Base-by-base conservation (phyloP, 2,329 filamentous ascomycete species). In the Penicillium fuscoglaucum region DNA sequence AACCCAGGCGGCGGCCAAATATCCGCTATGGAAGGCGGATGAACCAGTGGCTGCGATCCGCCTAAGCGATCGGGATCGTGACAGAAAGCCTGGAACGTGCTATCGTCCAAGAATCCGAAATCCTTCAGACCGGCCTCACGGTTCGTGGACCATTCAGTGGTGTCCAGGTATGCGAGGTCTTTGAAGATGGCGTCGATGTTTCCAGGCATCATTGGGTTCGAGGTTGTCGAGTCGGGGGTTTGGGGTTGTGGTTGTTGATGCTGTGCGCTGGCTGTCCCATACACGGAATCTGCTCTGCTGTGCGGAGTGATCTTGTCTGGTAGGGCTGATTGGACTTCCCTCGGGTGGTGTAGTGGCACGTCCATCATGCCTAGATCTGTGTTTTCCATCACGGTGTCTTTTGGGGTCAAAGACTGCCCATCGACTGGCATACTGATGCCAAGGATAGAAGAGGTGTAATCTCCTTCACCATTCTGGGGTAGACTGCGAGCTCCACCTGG, bases 181-280 rank as follows among this genome's bases (percentile, higher is more conserved):
- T 78, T 74, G 62, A 79, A 79, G 31, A 79, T 76, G 8, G 76
- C 74, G 55, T 80, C 77, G 17, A 79, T 66, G 35, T 78, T 60
- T 7, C 57, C 57, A 9, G 61, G 44, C 44, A 66, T 63, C 59
- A 66, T 61, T 6, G 61, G 29, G 45, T 69, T 71, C 13, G 70
- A 69, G 7, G 61, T 62, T n/a, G 70, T 66, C 1, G 73, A 74
- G n/a, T 74, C 72, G 3, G 73, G 68, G 0, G 72, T 74, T 19
- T 61, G 65, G 5, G 70, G 70, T 49, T 74, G 71, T 4, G 64
- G 64, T 19, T 69, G 68, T 7, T 52, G 44, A n/a, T 61, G 62
- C 6, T 69, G 68, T 7, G 53, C 31, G 31, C 46, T 49, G 9
- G 57, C 37, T 33, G 62, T 59, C 2, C 54, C 55, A 37, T 68